These are phyloP conservation scores for Akanthomyces dipterigenus DNA, from an alignment of 2,329 filamentous ascomycete species.

Conservation along the genomic window DNA sequence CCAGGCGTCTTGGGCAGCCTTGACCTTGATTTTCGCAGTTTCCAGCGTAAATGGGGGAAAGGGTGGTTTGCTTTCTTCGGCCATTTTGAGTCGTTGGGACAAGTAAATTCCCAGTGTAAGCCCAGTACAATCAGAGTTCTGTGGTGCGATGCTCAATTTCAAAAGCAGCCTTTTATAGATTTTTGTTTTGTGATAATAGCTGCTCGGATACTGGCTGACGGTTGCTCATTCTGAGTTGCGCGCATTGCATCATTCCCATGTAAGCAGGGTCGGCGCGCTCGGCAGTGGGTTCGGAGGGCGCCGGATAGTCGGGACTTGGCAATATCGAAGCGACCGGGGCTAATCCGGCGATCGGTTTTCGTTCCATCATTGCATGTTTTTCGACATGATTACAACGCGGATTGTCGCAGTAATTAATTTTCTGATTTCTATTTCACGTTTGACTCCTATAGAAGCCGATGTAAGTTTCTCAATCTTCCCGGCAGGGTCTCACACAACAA, in stretches of 20 bases:
- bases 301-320: not conserved
- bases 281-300: not conserved
- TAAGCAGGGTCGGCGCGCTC: not conserved
- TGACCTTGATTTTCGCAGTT: slow-evolving; percentile 69
- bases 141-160: not conserved
- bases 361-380: too few species aligned
- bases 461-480: too few species aligned
- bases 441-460: too few species aligned
- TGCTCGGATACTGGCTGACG: not conserved
- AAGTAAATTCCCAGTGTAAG: too few species aligned
- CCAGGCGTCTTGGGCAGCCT: slow-evolving; percentile 77
- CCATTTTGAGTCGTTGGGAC: not conserved
- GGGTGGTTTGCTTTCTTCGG: slow-evolving; percentile 24
- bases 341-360: not conserved
- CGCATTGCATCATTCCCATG: not conserved
- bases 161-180: not conserved
- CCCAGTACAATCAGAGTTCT: not conserved
- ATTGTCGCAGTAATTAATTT: too few species aligned
- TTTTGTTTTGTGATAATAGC: not conserved
- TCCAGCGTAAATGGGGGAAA: slow-evolving; percentile 68
- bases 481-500: too few species aligned
- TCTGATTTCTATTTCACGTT: too few species aligned
- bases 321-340: not conserved
- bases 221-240: not conserved
- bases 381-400: too few species aligned